Evolutionary conservation across 176 grass and related monocot species (phyloP), one percentile per base, ranked within the genome.

Genomic region (Stipa capillata): DNA sequence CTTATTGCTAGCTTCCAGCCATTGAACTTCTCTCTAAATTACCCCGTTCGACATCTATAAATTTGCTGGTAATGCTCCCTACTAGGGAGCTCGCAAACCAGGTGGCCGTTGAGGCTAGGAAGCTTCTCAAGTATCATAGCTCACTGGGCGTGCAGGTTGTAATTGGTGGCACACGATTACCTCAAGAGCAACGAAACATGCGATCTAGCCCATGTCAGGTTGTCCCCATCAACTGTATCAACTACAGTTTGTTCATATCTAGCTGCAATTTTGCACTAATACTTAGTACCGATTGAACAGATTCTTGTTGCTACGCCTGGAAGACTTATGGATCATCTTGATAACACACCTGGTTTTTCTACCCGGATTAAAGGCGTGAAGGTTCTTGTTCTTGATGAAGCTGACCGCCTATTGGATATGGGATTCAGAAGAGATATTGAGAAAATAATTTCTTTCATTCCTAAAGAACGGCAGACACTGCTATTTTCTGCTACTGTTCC

Each of bases 401-500:
- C 96, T 73, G 96, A 99, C 79, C 90, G 85, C 71, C 79, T 99
- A 65, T 87, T 95, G 69, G 96, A 99, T 85, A 99, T 99, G 92
- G 92, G 96, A 54, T 99, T 99, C 78, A 79, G 86, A 69, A 99
- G 82, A 82, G 96, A 94, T 79, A 94, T 98, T 80, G 96, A 99
- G 78, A 94, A 85, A 69, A 95, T 99, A 84, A 79, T 99, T 79
- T 36, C 83, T 67, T 83, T 80, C 71, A 82, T 95, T 72, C 96
- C 96, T 59, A 99, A 91, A 89, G 87, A 95, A 73, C 70, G 96
- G 15, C 96, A 94, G 69, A 94, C 96, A 36, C 92, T 95, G 61
- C 32, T 99, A 54, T 99, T 98, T 87, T 99, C 96, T 85, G 96
- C 96, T 84, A 95, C 92, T 71, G 88, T 95, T 87, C 75, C 96